Conservation (phyloP, 768 basidiomycete genomes). For the Phlegmacium glaucopus region DNA sequence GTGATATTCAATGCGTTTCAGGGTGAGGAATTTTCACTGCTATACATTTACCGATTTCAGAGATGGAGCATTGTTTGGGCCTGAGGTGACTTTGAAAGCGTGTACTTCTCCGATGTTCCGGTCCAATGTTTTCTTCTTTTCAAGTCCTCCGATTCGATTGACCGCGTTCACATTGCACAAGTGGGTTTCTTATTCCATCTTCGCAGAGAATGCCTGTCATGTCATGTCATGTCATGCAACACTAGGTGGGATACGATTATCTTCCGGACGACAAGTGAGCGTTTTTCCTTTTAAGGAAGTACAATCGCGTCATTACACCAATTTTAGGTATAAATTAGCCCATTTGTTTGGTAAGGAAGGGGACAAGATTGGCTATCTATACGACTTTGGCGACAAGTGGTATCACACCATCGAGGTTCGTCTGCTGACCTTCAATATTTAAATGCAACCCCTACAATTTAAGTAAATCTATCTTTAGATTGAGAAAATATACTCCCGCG, state of each 20-base stretch:
- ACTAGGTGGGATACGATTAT: constrained; percentile 27
- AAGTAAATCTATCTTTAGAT: constrained; percentile 4
- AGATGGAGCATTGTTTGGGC: constrained; percentile 28
- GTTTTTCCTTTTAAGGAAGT: no score
- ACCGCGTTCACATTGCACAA: constrained; percentile 17
- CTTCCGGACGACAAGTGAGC: no score
- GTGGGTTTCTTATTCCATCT: neutral
- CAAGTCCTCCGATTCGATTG: constrained; percentile 14
- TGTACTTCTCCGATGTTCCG: neutral
- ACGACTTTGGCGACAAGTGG: constrained; percentile 33
- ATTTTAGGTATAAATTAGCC: no score
- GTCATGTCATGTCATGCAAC: neutral
- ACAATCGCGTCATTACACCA: no score
- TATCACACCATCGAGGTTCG: constrained; percentile 26
- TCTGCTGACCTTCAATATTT: neutral
- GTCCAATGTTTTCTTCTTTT: neutral
- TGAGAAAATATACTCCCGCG: constrained; percentile 19
- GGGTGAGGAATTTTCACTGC: constrained; percentile 29
- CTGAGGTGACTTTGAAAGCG: constrained; percentile 24
- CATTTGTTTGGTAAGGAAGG: no score
- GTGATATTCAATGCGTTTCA: neutral
- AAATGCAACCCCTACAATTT: no score
- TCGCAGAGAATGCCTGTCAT: neutral
- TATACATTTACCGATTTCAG: constrained; percentile 29
- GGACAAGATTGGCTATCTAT: no score